A percentile compares a stretch with the other conserved stretches of the same genome.
These are phyloP conservation scores for Rhipidocladum racemiflorum DNA, from an alignment of 176 grass and related monocot genomes.

Conservation along the genomic window DNA sequence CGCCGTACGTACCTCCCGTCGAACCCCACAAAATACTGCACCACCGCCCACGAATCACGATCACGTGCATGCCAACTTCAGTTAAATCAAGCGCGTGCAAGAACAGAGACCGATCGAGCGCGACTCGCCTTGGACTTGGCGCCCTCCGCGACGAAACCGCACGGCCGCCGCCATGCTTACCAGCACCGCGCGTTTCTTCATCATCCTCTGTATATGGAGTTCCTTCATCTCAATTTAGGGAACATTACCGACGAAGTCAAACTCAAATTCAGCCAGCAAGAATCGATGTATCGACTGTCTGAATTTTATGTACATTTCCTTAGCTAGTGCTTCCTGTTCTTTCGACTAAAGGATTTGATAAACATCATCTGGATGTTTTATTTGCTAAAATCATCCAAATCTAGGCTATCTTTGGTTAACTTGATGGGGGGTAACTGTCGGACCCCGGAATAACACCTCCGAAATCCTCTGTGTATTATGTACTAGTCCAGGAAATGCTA, in stretches of 20 bases:
- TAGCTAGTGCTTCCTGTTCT: neutral
- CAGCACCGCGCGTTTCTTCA: slow-evolving; percentile 27
- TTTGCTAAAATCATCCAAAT: too few species aligned
- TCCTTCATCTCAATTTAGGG: neutral
- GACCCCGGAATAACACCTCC: too few species aligned
- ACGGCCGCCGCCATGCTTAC: slow-evolving; percentile 1
- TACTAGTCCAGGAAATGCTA: too few species aligned
- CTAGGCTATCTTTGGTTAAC: too few species aligned
- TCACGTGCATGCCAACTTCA: neutral
- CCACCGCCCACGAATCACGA: accelerated
- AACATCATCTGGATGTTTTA: too few species aligned
- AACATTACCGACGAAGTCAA: neutral
- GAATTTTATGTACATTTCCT: neutral
- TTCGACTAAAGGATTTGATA: too few species aligned
- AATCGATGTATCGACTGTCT: neutral
- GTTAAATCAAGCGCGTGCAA: neutral
- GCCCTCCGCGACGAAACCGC: slow-evolving; percentile 31
- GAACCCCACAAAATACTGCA: slow-evolving; percentile 10
- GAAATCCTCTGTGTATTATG: too few species aligned
- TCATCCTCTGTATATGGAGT: neutral
- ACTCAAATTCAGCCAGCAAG: neutral
- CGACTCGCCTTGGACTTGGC: slow-evolving; percentile 14
- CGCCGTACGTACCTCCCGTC: slow-evolving; percentile 4
- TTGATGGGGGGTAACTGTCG: too few species aligned
- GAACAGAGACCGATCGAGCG: neutral